Conservation (phyloP, 306 rosid species). For the Potentilla sterilis region DNA sequence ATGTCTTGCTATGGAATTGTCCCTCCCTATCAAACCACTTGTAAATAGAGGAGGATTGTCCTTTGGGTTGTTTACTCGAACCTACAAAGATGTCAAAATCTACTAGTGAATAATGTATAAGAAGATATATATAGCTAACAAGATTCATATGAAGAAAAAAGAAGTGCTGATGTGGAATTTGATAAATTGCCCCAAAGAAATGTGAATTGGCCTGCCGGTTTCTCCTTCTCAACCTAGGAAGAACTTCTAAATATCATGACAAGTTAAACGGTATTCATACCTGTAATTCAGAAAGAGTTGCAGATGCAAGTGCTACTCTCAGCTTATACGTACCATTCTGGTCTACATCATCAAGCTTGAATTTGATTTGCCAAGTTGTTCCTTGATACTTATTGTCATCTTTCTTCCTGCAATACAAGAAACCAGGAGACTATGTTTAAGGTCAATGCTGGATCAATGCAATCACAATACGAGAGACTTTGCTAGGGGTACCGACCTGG, state of each 20-base stretch:
- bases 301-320: conserved; percentile 81
- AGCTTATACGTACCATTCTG: conserved; percentile 49
- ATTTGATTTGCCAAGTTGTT: conserved; percentile 95
- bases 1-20: conserved; percentile 89
- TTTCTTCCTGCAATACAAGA: conserved; percentile 47
- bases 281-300: conserved; percentile 77
- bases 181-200: neutral
- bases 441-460: neutral
- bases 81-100: conserved; percentile 35
- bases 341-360: conserved; percentile 51
- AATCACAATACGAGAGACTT: neutral
- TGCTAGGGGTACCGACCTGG: conserved; percentile 30
- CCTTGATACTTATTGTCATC: conserved; percentile 65
- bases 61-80: conserved; percentile 70
- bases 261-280: conserved; percentile 18
- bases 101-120: neutral
- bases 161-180: neutral
- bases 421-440: neutral
- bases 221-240: neutral
- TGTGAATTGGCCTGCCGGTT: neutral
- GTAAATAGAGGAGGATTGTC: conserved; percentile 58
- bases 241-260: neutral
- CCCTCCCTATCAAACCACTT: conserved; percentile 84
- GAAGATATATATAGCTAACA: neutral
- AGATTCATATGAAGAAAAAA: neutral